Conservation (phyloP, 2,329 filamentous ascomycete species). For the Fusarium circinatum region DNA sequence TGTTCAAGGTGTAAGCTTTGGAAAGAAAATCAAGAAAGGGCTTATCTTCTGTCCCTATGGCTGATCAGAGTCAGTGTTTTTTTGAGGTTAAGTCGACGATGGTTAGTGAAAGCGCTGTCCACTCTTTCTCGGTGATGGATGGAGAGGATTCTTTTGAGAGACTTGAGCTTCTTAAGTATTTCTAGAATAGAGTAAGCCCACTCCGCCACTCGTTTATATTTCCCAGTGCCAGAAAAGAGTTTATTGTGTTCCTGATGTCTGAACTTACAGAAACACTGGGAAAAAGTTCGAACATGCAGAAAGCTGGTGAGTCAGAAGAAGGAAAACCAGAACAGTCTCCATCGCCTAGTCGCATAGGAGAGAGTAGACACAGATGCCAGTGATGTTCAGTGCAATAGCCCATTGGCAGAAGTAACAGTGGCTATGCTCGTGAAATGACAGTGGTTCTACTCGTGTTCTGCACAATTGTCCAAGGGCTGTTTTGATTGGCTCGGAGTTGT, state of each 20-base stretch:
- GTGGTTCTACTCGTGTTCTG: neutral
- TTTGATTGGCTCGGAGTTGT: neutral
- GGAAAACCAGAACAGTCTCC: accelerated
- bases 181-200: accelerated
- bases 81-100: neutral
- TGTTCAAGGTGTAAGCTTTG: neutral
- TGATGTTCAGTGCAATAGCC: neutral
- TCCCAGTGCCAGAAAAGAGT: neutral
- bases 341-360: neutral
- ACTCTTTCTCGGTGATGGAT: neutral
- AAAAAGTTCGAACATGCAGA: neutral
- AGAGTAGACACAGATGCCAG: accelerated
- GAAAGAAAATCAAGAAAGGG: neutral
- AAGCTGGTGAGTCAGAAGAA: neutral
- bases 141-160: neutral
- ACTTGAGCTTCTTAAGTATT: neutral
- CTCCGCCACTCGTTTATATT: accelerated
- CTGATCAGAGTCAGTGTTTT: neutral
- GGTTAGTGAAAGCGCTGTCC: accelerated
- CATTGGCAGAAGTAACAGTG: accelerated
- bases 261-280: neutral
- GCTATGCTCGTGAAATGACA: neutral
- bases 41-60: neutral
- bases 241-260: accelerated
- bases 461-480: accelerated